Base-by-base conservation (phyloP, 2,329 filamentous ascomycete genomes). In the Curvularia eragrostidis region DNA sequence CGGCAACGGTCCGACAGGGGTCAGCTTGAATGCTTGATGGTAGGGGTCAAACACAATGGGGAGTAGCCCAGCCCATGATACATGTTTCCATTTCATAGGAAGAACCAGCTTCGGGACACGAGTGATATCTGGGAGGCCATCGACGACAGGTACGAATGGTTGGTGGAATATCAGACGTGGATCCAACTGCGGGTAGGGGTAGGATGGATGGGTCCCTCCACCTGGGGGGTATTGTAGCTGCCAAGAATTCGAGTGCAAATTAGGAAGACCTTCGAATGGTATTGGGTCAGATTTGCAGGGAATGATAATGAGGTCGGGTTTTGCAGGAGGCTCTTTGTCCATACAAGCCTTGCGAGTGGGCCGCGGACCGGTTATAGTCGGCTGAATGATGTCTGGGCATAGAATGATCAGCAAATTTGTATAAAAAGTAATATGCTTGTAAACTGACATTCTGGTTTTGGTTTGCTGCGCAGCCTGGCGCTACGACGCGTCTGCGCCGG, bases 11-110 rank as follows among this genome's bases (percentile, higher is more conserved):
- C 67, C 67, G 1, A 67, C 47, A 0, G 65, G 67, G 1, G 65
- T 69, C 0, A 69, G 47, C 30, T 69, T 68, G 51, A 69, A 69
- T 0, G 55, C 59, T 7, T 69, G 67, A 0, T 49, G 62, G 23
- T 64, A 58, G 0, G 64, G 58, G 15, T 69, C 67, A 10, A 68
- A 69, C 0, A 50, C 67, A 5, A 69, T 49, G 1, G 65, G 67
- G 1, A 66, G 32, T 0, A 67, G 51, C 0, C 65, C 65, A 1
- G 46, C 51, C 67, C 67, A 68, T 0, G 61, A 61, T 0, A 59
- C 51, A 3, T 68, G 65, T 1, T 43, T 59, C 67, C 65, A 69
- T 0, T 59, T 56, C 23, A 60, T 44, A 0, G 67, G 67, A 1
- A 69, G 50, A 0, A 48, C 10, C 1, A 69, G 46, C 0, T 48